Evolutionary conservation across 306 rosid species (phyloP).

Genomic region (Citrullus amarus): DNA sequence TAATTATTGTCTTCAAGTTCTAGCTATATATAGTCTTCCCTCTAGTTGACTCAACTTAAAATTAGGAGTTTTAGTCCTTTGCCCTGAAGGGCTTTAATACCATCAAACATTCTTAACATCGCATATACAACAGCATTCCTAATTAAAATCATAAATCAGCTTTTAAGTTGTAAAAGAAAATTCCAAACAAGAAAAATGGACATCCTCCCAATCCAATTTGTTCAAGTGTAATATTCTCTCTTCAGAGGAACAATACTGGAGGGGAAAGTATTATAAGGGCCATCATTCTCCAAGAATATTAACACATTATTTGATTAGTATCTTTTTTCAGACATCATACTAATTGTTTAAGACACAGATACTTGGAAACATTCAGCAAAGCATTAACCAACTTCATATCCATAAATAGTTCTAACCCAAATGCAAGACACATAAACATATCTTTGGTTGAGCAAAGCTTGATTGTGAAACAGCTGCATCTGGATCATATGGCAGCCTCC

Average conservation of each 20-base stretch:
- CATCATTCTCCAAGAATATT: not conserved
- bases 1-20: no score
- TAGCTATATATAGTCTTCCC: no score
- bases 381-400: not conserved
- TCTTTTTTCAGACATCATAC: not conserved
- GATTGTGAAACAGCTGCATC: constrained; percentile 12
- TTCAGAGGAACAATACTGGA: not conserved
- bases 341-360: not conserved
- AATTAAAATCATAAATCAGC: not conserved
- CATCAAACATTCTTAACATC: not conserved
- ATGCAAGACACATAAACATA: not conserved
- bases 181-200: not conserved
- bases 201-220: not conserved
- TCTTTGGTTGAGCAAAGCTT: constrained; percentile 3
- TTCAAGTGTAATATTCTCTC: not conserved
- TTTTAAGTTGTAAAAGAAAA: no score
- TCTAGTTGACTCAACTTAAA: no score
- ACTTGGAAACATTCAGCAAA: not conserved
- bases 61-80: not conserved
- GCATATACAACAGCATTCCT: no score
- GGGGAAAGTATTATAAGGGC: not conserved
- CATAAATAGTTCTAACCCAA: not conserved
- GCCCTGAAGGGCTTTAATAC: not conserved
- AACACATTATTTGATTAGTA: not conserved
- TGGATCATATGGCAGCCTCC: constrained; percentile 28